Evolutionary conservation across 108 stramenopile genomes (phyloP), one percentile per base, ranked within the genome.

Genomic region (Nitzschia sp.): DNA sequence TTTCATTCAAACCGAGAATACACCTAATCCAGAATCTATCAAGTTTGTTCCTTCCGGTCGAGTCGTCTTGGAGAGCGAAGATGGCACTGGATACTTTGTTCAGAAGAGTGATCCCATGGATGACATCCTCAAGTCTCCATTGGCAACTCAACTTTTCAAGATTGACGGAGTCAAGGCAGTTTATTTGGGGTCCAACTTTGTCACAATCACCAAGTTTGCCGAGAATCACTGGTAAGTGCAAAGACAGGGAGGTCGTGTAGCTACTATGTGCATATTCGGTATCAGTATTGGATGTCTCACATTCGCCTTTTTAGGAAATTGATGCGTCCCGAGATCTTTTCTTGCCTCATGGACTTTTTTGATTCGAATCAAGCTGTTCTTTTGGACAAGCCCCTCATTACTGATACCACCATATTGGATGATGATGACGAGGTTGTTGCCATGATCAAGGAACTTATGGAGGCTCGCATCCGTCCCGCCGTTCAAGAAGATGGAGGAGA

Each of bases 401-500:
- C 83, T 9, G 98, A 97, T 76, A 97, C 96, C 17, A 94, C 92
- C 9, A 97, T 97, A 70, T 72, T 96, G 50, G 97, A 97, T 38
- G 92, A 93, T 40, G 97, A 98, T 70, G 83, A 81, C 63, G 97
- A 99, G 72, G 89, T 99, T 41, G 97, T 99, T 29, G 95, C 95
- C 41, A 94, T 97, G 94, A 98, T 99, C 77, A 98, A 98, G 83
- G 99, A 99, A 83, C 80, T 99, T 14, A 83, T 99, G 53, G 97
- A 98, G 67, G 77, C 84, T 44, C 76, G 98, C 44, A 96, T 99
- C 53, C 94, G 98, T 37, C 99, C 99, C 0, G 96, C 97, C 9
- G 97, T 99, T 21, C 97, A 93, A 65, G 99, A 99, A 71, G 99
- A 99, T 78, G 99, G 99, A 21, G 99, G 99, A 8, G 99, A 99